Evolutionary conservation across 257 asterid species (phyloP), one percentile per base, ranked within the genome.

Genomic region (Solanum medicagineum): DNA sequence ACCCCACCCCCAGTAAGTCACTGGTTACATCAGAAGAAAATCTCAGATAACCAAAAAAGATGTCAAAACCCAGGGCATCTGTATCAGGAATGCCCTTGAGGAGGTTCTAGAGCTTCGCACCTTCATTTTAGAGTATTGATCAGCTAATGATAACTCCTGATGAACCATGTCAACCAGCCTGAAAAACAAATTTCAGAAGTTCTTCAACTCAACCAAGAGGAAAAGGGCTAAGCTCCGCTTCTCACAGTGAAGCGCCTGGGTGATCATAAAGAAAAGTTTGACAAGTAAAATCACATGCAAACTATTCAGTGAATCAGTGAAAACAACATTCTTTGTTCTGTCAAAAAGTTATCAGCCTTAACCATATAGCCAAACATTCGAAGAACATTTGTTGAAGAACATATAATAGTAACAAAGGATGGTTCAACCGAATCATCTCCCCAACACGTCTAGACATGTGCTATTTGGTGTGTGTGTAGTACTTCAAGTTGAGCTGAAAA

Each of bases 161-260:
- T 95, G 99, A 81, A 93, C 93, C 93, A 92, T 89, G 91, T 95
- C 98, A 89, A 96, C 89, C 89, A 97, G 88, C 97, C 99, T 96
- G 86, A 89, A 84, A 83, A 70, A 84, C 81, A 88, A 86, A 40
- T 13, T 63, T 70, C 86, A 83, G 47, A 32, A 88, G 84, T 85
- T 86, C 81, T 83, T 49, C 62, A 83, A 87, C 70, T 84, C 83
- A 26, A 65, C 56, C 32, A 63, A 84, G 22, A 19, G 29, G 14
- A 54, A 68, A 83, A 49, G 54, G 82, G 82, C 19, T 26, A 42
- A 49, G 32, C 81, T 75, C 60, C 60, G 2, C 62, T 75, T 49
- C 62, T 75, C 44, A 53, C 62, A 75, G 42, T 49, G 82, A 75
- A 79, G 45, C 49, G 4, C 83, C 44, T 75, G 16, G 63, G 63